Base-by-base conservation (phyloP, 768 basidiomycete genomes). In the Phlebiopsis flavidoalba region DNA sequence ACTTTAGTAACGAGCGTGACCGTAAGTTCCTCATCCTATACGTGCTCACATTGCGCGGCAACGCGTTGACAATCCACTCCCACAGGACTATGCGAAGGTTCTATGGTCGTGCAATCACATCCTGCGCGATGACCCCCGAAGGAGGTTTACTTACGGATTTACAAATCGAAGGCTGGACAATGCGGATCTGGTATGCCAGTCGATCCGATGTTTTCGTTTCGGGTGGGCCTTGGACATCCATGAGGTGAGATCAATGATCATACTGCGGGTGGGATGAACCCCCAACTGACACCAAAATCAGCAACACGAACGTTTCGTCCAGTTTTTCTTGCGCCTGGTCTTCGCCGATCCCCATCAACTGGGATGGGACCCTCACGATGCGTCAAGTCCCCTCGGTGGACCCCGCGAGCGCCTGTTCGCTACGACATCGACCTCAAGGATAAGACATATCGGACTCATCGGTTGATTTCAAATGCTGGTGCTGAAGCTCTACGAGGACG, bases 311-410 rank as follows among this genome's bases (percentile, higher is more conserved):
- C 26, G 26, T 6, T 6, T 58, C 7, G 45, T 36, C 1, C 37
- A 56, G 19, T 60, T 60, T 26, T 46, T 60, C 14, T 47, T 56
- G 8, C 33, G 53, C 2, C 15, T 60, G 52, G 10, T 26, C 15
- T 55, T 12, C 43, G 60, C 60, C 22, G n/a, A 19, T 8, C 17
- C 11, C 14, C 2, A 47, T 5, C 11, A 56, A 40, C 53, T 60
- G 4, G 60, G 60, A 24, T 60, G 46, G 43, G 60, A 60, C 37
- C 37, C 60, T 1, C n/a, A 60, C 60, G 10, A 60, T 60, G 26
- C 26, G 26, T 31, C 26, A 3, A 31, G 26, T 6, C 6, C 26
- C 26, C 2, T 31, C 26, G 2, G 26, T 31, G 2, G 26, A 31
- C n/a, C 26, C 26, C 26, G 26, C 26, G 26, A 31, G 26, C 26